These are phyloP conservation scores for Dryas drummondii DNA, from an alignment of 306 rosid species.

Conservation along the genomic window DNA sequence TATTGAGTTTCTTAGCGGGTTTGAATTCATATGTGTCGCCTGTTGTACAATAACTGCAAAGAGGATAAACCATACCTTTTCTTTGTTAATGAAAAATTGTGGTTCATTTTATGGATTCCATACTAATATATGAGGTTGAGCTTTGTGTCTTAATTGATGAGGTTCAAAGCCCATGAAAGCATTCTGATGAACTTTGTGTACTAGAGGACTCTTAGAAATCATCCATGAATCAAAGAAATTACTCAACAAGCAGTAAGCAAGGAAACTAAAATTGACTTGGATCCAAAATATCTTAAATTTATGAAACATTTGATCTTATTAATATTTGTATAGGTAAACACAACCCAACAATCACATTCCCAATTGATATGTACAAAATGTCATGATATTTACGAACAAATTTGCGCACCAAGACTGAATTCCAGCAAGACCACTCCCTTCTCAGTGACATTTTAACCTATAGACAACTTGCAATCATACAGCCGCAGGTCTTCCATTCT, in stretches of 20 bases:
- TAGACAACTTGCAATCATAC: slow-evolving; percentile 28
- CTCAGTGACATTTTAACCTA: background rate
- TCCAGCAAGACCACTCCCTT: background rate
- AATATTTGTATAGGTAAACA: background rate
- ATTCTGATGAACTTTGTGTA: background rate
- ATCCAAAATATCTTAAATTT: too few relatives aligned
- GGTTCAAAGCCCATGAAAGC: background rate
- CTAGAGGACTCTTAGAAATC: background rate
- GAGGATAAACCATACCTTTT: background rate
- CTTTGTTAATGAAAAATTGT: background rate
- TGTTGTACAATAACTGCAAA: slow-evolving; percentile 4
- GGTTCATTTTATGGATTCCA: background rate
- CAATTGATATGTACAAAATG: background rate
- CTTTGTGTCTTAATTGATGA: too few relatives aligned
- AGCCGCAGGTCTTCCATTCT: slow-evolving; percentile 80
- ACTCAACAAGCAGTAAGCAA: too few relatives aligned
- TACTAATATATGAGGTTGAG: too few relatives aligned
- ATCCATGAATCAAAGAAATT: background rate
- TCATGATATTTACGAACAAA: background rate
- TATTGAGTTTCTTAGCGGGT: background rate
- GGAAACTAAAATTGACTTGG: too few relatives aligned
- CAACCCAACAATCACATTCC: background rate
- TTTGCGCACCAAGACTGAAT: background rate
- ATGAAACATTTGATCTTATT: background rate
- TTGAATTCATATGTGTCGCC: background rate